These are phyloP conservation scores for Chrysopogon serrulatus DNA, from an alignment of 176 grass and related monocot species.

Conservation along the genomic window DNA sequence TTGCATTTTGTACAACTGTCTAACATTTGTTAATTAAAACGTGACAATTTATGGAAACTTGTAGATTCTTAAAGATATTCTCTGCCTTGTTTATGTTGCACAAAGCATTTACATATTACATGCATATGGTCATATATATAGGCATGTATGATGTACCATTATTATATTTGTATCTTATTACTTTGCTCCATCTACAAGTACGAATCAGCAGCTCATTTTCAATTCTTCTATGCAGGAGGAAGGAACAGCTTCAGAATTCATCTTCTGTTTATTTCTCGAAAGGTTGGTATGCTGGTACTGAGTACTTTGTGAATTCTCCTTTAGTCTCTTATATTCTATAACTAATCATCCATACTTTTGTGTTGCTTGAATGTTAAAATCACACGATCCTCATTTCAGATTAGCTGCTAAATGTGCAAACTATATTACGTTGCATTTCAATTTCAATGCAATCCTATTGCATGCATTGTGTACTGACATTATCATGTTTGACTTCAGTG, in stretches of 20 bases:
- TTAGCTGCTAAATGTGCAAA: background rate
- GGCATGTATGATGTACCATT: background rate
- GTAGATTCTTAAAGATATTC: background rate
- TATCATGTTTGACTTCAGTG: background rate
- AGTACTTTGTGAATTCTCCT: background rate
- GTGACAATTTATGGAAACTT: too few relatives aligned
- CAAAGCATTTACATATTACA: too few relatives aligned
- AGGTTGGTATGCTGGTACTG: constrained; percentile 40
- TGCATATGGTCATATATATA: background rate
- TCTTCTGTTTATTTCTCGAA: constrained; percentile 9
- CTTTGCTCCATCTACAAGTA: background rate
- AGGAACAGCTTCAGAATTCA: constrained; percentile 16
- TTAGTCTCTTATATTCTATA: background rate
- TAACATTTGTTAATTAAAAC: background rate
- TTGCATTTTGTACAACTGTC: background rate
- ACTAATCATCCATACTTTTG: background rate
- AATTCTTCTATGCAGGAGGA: constrained; percentile 42
- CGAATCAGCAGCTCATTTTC: background rate
- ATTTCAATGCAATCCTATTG: background rate
- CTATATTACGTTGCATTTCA: background rate
- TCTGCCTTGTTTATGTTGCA: background rate
- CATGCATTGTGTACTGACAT: background rate
- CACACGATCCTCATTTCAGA: too few relatives aligned
- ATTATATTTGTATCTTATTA: background rate
- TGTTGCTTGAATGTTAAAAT: background rate